Conservation (phyloP, 1,139 yeast species). For the Candida sp. region DNA sequence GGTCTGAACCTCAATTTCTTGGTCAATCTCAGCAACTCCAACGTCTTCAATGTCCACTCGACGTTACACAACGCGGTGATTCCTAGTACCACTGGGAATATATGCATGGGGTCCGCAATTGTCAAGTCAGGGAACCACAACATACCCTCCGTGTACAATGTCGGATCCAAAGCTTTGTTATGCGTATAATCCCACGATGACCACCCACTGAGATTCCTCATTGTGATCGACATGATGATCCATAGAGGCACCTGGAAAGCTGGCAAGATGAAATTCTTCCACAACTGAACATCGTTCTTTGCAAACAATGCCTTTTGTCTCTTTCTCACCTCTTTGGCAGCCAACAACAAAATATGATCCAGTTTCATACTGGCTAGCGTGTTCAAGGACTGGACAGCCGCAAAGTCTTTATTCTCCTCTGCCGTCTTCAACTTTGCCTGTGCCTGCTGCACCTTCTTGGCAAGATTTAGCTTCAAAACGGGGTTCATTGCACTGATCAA, state of each 20-base stretch:
- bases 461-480: slow-evolving; percentile 70
- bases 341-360: slow-evolving; percentile 75
- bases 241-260: slow-evolving; percentile 88
- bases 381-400: slow-evolving; percentile 13
- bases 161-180: slow-evolving; percentile 57
- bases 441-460: slow-evolving; percentile 53
- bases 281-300: slow-evolving; percentile 69
- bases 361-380: slow-evolving; percentile 61
- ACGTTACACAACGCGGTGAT: slow-evolving; percentile 72
- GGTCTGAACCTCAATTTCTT: slow-evolving; percentile 52
- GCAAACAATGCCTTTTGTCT: slow-evolving; percentile 74
- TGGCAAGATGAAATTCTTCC: slow-evolving; percentile 81
- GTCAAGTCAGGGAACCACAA: slow-evolving; percentile 67
- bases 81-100: slow-evolving; percentile 76
- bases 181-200: slow-evolving; percentile 50
- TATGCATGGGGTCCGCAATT: slow-evolving; percentile 61
- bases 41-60: slow-evolving; percentile 71
- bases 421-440: slow-evolving; percentile 29
- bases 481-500: slow-evolving; percentile 78
- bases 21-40: slow-evolving; percentile 50
- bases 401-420: slow-evolving; percentile 10
- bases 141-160: slow-evolving; percentile 57
- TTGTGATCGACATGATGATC: slow-evolving; percentile 76
- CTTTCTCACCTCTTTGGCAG: slow-evolving; percentile 78
- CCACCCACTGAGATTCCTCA: slow-evolving; percentile 82